Conservation (phyloP, 2,329 filamentous ascomycete species). For the Hymenoscyphus albidus region DNA sequence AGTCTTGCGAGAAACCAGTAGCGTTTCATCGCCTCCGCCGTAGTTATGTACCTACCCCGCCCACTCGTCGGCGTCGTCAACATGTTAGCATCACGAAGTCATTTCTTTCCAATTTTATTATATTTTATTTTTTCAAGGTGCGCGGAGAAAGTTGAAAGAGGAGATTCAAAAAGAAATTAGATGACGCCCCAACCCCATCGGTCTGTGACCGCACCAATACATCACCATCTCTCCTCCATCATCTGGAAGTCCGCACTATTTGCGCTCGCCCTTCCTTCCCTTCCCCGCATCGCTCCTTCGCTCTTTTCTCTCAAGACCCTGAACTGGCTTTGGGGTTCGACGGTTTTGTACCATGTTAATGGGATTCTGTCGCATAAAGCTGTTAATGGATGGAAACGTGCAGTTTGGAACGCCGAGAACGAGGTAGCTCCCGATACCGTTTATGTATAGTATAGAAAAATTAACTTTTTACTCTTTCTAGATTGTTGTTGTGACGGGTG, state of each 20-base stretch:
- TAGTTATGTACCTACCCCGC: too few species aligned
- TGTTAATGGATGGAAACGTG: conserved; percentile 45
- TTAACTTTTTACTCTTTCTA: too few species aligned
- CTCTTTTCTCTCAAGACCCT: neutral
- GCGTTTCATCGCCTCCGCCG: neutral
- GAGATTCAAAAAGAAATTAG: neutral
- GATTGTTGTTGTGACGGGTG: conserved; percentile 71
- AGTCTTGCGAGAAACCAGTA: neutral
- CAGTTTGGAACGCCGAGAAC: conserved; percentile 56
- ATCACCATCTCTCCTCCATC: conserved; percentile 2
- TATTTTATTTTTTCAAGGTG: neutral
- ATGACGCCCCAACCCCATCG: neutral
- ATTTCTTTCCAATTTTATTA: too few species aligned
- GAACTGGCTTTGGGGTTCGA: neutral
- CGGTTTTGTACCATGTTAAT: conserved; percentile 3
- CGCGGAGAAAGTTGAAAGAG: neutral
- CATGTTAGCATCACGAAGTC: too few species aligned
- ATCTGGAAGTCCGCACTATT: conserved; percentile 7
- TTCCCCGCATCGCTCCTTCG: neutral
- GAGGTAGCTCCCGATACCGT: conserved; percentile 39
- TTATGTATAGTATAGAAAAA: too few species aligned
- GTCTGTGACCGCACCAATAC: conserved; percentile 2
- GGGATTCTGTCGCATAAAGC: conserved; percentile 26
- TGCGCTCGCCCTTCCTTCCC: conserved; percentile 4
- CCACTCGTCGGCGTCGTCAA: too few species aligned